phyloP scores from a whole-genome alignment of 2,329 filamentous ascomycete genomes.

The Xylaria sp. region DNA sequence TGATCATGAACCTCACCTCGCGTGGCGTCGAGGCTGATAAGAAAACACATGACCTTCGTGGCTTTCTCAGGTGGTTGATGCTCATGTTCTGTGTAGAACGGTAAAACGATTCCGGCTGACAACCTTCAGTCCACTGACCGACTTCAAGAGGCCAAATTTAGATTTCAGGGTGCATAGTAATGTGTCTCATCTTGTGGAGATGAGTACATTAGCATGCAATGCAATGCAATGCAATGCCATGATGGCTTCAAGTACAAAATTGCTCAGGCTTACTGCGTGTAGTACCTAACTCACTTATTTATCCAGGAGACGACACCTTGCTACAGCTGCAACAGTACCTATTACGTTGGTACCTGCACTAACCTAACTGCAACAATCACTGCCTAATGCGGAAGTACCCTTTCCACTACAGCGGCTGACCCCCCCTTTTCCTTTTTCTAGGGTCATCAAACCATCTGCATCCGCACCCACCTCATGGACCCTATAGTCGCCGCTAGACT shows the following conservation, averaged over 20 bases:
- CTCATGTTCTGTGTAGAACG: background rate
- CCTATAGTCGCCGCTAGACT: conserved; percentile 12
- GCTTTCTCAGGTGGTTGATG: background rate
- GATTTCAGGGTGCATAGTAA: conserved; percentile 33
- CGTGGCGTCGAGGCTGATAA: conserved; percentile 14
- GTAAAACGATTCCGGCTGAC: background rate
- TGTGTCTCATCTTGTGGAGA: conserved; percentile 23
- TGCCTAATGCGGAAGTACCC: conserved; percentile 32
- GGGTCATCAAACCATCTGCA: conserved; percentile 37
- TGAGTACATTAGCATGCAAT: conserved; percentile 7
- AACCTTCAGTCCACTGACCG: background rate
- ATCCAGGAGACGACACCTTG: background rate
- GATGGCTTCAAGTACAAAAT: conserved; percentile 2
- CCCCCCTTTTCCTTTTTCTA: conserved; percentile 39
- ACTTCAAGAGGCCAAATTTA: conserved; percentile 9
- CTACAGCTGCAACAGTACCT: background rate
- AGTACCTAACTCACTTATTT: background rate
- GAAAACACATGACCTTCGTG: conserved; percentile 7
- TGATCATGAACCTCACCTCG: conserved; percentile 2
- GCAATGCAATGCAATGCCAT: conserved; percentile 28
- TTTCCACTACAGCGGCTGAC: conserved; percentile 41
- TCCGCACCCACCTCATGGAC: conserved; percentile 25
- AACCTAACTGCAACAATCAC: conserved; percentile 7
- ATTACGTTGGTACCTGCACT: background rate
- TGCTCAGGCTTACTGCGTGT: background rate